A percentile compares a stretch with the other conserved stretches of the same genome.
These are phyloP conservation scores for Metrosideros polymorpha DNA, from an alignment of 441 rosid genomes.

Conservation along the genomic window DNA sequence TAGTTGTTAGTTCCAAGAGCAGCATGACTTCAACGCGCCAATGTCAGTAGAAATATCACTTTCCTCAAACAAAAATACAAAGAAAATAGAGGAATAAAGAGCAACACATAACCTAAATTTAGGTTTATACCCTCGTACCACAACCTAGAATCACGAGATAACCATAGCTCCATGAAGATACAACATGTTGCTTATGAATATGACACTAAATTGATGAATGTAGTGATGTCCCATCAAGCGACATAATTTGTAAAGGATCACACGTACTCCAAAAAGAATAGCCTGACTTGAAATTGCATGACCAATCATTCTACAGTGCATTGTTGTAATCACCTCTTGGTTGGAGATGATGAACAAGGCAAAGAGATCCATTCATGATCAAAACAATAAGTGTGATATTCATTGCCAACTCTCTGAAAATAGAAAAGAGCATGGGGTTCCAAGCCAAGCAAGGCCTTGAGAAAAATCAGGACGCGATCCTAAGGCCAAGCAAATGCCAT, in stretches of 20 bases:
- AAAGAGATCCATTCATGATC: not conserved
- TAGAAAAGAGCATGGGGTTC: not conserved
- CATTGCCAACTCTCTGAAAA: not conserved
- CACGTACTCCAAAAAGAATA: not conserved
- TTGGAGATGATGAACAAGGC: not conserved
- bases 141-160: not conserved
- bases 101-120: conserved; percentile 19
- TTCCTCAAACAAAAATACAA: not conserved
- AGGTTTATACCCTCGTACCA: not conserved
- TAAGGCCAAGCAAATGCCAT: not conserved
- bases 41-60: not conserved
- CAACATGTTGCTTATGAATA: not conserved
- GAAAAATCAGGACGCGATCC: not conserved
- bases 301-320: not conserved
- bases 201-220: not conserved
- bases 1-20: not conserved
- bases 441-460: not conserved
- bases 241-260: not conserved
- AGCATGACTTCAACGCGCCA: not conserved
- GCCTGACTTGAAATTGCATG: not conserved
- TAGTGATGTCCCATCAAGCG: not conserved
- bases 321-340: not conserved
- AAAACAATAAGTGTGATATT: not conserved
- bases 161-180: not conserved
- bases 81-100: conserved; percentile 12